Evolutionary conservation across 2,329 filamentous ascomycete genomes (phyloP).

Genomic region (Colletotrichum orbiculare): DNA sequence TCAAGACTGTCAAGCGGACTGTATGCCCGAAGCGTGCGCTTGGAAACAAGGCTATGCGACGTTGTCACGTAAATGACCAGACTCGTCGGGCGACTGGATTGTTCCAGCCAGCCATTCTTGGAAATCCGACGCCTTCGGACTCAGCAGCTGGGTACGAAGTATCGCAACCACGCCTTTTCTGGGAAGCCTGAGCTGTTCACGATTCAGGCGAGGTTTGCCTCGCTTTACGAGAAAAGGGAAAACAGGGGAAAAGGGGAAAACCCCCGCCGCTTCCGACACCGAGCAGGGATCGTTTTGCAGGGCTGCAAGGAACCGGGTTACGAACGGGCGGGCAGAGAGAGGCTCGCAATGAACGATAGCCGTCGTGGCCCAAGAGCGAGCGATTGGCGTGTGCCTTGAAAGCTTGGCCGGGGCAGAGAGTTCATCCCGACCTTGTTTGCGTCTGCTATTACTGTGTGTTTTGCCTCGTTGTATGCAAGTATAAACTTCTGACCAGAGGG

Average conservation of each 20-base stretch:
- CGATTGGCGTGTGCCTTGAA: neutral
- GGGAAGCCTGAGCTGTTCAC: too few relatives aligned
- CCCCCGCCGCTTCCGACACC: neutral
- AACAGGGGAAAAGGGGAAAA: neutral
- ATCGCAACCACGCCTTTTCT: too few relatives aligned
- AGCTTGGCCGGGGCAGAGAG: neutral
- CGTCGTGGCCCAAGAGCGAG: neutral
- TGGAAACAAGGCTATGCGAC: neutral
- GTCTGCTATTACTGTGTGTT: neutral
- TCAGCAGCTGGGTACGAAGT: too few relatives aligned
- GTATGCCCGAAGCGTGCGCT: neutral
- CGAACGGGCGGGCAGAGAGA: neutral
- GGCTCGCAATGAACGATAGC: neutral
- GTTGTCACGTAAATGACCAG: neutral
- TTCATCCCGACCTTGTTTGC: conserved; percentile 1
- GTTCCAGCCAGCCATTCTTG: too few relatives aligned
- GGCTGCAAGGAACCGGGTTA: conserved; percentile 11
- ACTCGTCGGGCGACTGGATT: too few relatives aligned
- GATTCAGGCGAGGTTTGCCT: neutral
- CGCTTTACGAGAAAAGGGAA: neutral
- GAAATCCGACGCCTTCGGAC: too few relatives aligned
- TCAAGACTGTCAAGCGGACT: neutral
- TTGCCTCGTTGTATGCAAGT: neutral
- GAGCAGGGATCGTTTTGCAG: conserved; percentile 13
- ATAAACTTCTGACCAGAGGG: neutral